Conservation (phyloP, 1,139 yeast genomes). For the Debaryomyces nepalensis region DNA sequence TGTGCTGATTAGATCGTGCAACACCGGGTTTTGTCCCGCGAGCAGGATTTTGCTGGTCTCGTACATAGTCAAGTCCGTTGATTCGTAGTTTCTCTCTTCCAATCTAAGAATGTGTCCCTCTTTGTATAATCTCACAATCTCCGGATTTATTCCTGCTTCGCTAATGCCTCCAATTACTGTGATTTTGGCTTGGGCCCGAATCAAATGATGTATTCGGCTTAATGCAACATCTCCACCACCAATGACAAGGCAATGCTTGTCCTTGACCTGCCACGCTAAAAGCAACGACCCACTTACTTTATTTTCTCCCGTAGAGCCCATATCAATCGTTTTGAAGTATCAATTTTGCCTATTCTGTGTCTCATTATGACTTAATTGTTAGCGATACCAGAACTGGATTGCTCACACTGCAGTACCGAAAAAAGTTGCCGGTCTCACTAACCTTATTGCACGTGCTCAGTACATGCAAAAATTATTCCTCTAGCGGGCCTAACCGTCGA, state of each 20-base stretch:
- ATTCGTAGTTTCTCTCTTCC: constrained; percentile 43
- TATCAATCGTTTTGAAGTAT: constrained; percentile 2
- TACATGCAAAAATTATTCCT: too few relatives aligned
- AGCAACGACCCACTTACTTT: constrained; percentile 55
- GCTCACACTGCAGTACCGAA: too few relatives aligned
- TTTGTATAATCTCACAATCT: constrained; percentile 39
- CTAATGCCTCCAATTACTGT: constrained; percentile 65
- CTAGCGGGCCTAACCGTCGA: not conserved
- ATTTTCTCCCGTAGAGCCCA: constrained; percentile 18
- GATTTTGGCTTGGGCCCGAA: constrained; percentile 70
- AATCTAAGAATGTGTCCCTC: constrained; percentile 51
- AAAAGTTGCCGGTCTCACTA: not conserved
- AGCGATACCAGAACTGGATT: too few relatives aligned
- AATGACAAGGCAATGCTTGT: constrained; percentile 69
- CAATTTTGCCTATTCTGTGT: too few relatives aligned
- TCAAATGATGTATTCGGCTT: constrained; percentile 66
- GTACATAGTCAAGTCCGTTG: constrained; percentile 56
- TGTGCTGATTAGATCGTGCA: constrained; percentile 27
- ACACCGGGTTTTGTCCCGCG: constrained; percentile 6
- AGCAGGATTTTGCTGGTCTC: constrained; percentile 27
- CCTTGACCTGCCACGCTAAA: constrained; percentile 73
- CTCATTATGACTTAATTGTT: too few relatives aligned
- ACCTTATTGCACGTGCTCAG: constrained; percentile 2
- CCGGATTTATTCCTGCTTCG: constrained; percentile 43
- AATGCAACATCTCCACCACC: constrained; percentile 87